Conservation (phyloP, 371 early-diverging fungal species). For the Chytridiales sp. region DNA sequence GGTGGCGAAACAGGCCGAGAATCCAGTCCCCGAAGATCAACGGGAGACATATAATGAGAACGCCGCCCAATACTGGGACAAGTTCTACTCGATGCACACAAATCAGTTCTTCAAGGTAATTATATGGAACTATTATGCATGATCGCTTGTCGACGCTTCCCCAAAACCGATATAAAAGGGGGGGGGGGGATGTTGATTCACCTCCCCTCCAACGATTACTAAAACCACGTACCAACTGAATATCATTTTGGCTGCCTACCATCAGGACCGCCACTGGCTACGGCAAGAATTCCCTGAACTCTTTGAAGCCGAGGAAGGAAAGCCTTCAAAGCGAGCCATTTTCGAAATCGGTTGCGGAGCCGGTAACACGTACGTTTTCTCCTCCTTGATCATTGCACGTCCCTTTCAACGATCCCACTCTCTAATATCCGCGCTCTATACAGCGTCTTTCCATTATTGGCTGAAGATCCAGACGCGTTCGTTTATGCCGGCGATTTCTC, state of each 20-base stretch:
- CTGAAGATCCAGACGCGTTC: slow-evolving; percentile 47
- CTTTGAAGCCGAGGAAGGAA: slow-evolving; percentile 45
- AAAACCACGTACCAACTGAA: too few species aligned
- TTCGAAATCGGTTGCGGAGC: slow-evolving; percentile 80
- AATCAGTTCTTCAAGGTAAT: slow-evolving; percentile 66
- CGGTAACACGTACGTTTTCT: slow-evolving; percentile 22
- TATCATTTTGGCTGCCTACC: not conserved
- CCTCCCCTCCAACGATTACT: too few species aligned
- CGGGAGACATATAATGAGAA: slow-evolving; percentile 35
- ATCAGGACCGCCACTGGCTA: slow-evolving; percentile 62
- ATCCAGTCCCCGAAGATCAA: slow-evolving; percentile 35
- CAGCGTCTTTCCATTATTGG: slow-evolving; percentile 66
- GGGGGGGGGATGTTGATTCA: too few species aligned
- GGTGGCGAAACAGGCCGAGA: slow-evolving; percentile 37
- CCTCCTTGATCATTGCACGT: not conserved
- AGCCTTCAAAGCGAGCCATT: slow-evolving; percentile 26
- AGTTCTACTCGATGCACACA: slow-evolving; percentile 59
- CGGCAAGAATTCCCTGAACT: slow-evolving; percentile 72
- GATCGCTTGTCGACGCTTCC: not conserved
- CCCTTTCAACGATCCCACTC: not conserved
- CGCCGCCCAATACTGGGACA: slow-evolving; percentile 63
- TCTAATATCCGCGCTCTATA: slow-evolving; percentile 26
- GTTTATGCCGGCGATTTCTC: slow-evolving; percentile 69
- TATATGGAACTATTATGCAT: slow-evolving; percentile 19
- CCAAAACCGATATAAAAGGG: too few species aligned